These are phyloP conservation scores for Penicillium nucicola DNA, from an alignment of 495 filamentous ascomycete genomes.

Conservation along the genomic window DNA sequence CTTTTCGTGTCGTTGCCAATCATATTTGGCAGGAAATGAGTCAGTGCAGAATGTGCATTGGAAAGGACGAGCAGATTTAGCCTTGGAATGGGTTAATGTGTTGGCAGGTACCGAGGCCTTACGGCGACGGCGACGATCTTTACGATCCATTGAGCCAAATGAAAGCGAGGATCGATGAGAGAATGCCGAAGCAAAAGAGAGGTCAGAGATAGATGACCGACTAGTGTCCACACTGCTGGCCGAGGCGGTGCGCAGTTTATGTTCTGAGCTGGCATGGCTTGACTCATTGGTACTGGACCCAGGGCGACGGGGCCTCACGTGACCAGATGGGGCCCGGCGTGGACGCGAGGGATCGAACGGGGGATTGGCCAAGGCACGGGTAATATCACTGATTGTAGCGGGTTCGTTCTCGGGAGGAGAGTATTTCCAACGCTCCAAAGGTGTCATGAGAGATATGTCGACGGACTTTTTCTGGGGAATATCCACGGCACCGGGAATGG, in stretches of 20 bases:
- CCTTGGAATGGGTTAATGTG: constrained; percentile 40
- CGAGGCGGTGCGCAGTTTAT: constrained; percentile 64
- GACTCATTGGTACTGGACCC: constrained; percentile 58
- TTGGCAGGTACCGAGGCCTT: constrained; percentile 47
- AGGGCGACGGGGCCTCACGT: constrained; percentile 47
- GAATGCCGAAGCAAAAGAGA: constrained; percentile 70
- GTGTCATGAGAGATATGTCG: constrained; percentile 66
- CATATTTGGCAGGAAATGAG: constrained; percentile 83
- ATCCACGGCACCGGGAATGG: constrained; percentile 61
- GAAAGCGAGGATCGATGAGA: constrained; percentile 66
- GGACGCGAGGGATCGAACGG: constrained; percentile 52
- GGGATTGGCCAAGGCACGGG: constrained; percentile 65
- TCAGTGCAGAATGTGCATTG: constrained; percentile 94
- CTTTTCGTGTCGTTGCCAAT: constrained; percentile 91
- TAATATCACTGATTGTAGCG: constrained; percentile 75
- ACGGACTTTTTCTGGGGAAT: constrained; percentile 52
- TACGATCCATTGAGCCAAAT: constrained; percentile 64
- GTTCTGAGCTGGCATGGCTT: constrained; percentile 55
- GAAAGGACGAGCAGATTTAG: constrained; percentile 51
- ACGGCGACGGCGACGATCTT: constrained; percentile 70
- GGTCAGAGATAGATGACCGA: constrained; percentile 56
- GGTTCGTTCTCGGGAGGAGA: constrained; percentile 87
- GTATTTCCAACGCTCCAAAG: constrained; percentile 80
- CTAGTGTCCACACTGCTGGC: constrained; percentile 71
- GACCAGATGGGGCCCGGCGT: constrained; percentile 33